These are phyloP conservation scores for Paradendryphiella salina DNA, from an alignment of 2,329 filamentous ascomycete species.

Conservation along the genomic window DNA sequence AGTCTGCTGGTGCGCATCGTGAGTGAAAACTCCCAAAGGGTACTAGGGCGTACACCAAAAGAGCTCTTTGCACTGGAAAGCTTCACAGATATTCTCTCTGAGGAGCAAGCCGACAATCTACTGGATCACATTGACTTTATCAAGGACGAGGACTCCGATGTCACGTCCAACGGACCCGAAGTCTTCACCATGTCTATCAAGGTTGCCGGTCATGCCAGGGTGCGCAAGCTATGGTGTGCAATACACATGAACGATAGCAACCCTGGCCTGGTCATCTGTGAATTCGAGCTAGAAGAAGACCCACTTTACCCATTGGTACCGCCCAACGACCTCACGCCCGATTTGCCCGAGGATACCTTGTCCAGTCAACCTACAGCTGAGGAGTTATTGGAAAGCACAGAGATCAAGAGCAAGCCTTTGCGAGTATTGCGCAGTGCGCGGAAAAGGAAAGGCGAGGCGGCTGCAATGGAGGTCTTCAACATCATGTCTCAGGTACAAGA, in stretches of 20 bases:
- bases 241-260: constrained; percentile 74
- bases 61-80: constrained; percentile 73
- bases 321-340: constrained; percentile 59
- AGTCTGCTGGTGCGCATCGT: constrained; percentile 71
- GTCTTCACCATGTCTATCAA: constrained; percentile 79
- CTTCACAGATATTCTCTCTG: constrained; percentile 81
- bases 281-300: constrained; percentile 86
- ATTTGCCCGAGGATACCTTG: constrained; percentile 72
- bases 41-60: constrained; percentile 76
- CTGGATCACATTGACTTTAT: constrained; percentile 88
- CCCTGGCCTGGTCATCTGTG: constrained; percentile 72
- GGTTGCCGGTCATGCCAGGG: constrained; percentile 55
- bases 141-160: constrained; percentile 77
- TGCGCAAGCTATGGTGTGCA: constrained; percentile 81
- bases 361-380: constrained; percentile 71
- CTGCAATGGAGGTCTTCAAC: constrained; percentile 87
- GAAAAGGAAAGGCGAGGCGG: constrained; percentile 74
- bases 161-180: constrained; percentile 75
- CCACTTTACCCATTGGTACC: constrained; percentile 68
- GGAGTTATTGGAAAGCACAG: constrained; percentile 75
- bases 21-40: constrained; percentile 76
- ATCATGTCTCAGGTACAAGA: constrained; percentile 92
- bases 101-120: constrained; percentile 82
- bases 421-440: constrained; percentile 74
- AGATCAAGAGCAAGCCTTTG: constrained; percentile 75